Evolutionary conservation across 805 yeast species (phyloP).

Genomic region (Starmerella lactis-condensi): DNA sequence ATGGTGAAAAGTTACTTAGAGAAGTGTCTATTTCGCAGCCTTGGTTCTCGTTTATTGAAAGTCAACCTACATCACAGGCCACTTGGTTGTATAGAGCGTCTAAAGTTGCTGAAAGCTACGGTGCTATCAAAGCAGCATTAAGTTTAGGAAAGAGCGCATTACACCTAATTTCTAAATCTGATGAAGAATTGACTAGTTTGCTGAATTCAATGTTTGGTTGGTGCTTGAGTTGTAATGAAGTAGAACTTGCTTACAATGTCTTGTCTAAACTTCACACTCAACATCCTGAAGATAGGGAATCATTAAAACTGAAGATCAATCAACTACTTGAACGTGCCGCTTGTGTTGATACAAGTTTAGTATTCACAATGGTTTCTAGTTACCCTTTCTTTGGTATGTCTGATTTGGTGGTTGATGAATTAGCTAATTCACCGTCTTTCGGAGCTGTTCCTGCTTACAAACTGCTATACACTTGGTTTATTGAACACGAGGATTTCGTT

Average conservation of each 20-base stretch:
- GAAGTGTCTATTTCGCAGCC: conserved; percentile 6
- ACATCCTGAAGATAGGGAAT: not conserved
- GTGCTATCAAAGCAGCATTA: conserved; percentile 5
- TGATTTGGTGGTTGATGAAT: conserved; percentile 27
- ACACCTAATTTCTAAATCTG: too few species aligned
- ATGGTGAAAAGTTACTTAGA: conserved; percentile 4
- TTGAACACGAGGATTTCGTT: conserved; percentile 29
- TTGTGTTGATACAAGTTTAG: conserved; percentile 21
- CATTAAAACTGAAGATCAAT: conserved; percentile 5
- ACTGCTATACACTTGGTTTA: conserved; percentile 34
- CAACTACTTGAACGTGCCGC: conserved; percentile 16
- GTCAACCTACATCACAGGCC: conserved; percentile 4
- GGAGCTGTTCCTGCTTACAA: conserved; percentile 29
- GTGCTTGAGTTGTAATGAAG: conserved; percentile 21
- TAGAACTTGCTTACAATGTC: conserved; percentile 24
- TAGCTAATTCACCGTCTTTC: conserved; percentile 22
- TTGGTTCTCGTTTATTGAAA: conserved; percentile 7
- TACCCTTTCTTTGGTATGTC: conserved; percentile 30
- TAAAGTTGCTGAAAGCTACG: conserved; percentile 5
- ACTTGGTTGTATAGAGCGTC: conserved; percentile 9
- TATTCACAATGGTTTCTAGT: conserved; percentile 24
- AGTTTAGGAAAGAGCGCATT: conserved; percentile 4
- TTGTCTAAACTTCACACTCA: conserved; percentile 16
- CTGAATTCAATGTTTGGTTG: conserved; percentile 9
- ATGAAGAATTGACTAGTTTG: not conserved